A percentile compares a stretch with the other conserved stretches of the same genome.
These are phyloP conservation scores for Cyclotella kingstonii DNA, from an alignment of 108 stramenopile species.

Conservation along the genomic window DNA sequence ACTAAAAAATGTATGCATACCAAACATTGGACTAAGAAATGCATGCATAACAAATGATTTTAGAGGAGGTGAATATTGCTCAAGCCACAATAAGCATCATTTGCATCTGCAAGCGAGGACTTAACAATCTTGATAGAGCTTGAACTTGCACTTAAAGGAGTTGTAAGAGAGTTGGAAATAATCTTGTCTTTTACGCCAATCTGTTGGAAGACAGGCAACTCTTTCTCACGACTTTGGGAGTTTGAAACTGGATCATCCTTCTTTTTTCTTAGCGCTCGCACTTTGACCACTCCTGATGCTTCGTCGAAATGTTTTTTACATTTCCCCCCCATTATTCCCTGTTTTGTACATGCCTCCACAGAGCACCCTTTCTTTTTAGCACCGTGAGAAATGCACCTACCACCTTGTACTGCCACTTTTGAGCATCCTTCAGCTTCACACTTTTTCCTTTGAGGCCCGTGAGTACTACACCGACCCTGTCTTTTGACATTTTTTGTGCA, in stretches of 20 bases:
- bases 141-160: too few relatives aligned
- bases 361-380: conserved; percentile 84
- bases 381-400: conserved; percentile 85
- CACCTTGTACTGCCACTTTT: conserved; percentile 88
- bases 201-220: conserved; percentile 31
- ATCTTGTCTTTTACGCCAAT: conserved; percentile 26
- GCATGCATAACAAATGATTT: too few relatives aligned
- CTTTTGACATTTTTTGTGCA: conserved; percentile 88
- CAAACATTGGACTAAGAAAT: too few relatives aligned
- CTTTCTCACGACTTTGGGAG: conserved; percentile 30
- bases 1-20: too few relatives aligned
- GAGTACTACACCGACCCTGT: conserved; percentile 79
- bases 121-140: conserved; percentile 8
- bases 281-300: conserved; percentile 22
- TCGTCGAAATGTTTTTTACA: conserved; percentile 89
- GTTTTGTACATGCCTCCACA: conserved; percentile 69
- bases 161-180: too few relatives aligned
- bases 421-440: conserved; percentile 67
- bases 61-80: too few relatives aligned
- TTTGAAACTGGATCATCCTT: background rate
- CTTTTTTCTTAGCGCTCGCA: conserved; percentile 16
- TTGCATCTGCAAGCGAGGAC: too few relatives aligned
- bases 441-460: conserved; percentile 82
- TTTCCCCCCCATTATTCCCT: conserved; percentile 84
- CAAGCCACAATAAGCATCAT: too few relatives aligned